Evolutionary conservation across 2,329 filamentous ascomycete genomes (phyloP).

Genomic region (Pseudofabraea citricarpa): DNA sequence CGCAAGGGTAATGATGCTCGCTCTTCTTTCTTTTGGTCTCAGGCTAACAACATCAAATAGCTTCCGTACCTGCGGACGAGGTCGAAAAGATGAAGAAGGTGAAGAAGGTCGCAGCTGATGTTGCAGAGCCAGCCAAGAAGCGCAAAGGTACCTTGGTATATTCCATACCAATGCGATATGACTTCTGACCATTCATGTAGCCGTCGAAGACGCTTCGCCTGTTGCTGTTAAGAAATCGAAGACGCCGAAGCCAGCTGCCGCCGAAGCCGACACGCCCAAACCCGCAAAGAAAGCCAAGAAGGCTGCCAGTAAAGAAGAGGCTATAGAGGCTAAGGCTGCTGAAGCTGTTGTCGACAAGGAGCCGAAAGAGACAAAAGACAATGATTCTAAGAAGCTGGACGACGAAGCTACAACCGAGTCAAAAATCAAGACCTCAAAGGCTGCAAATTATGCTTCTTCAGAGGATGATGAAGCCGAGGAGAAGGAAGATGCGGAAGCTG

Average conservation of each 20-base stretch:
- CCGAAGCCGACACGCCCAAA: conserved; percentile 7
- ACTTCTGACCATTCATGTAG: conserved; percentile 12
- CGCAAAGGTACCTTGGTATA: conserved; percentile 24
- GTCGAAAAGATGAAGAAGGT: conserved; percentile 30
- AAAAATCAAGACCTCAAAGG: conserved; percentile 11
- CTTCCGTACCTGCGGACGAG: conserved; percentile 31
- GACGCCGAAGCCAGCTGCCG: conserved; percentile 14
- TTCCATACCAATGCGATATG: neutral
- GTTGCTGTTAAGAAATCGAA: conserved; percentile 29
- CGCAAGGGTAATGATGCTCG: conserved; percentile 41
- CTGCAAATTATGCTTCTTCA: conserved; percentile 3
- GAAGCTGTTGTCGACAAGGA: conserved; percentile 30
- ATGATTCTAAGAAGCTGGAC: conserved; percentile 16
- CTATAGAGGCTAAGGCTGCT: conserved; percentile 3
- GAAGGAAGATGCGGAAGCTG: conserved; percentile 25
- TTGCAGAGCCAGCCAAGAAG: conserved; percentile 23
- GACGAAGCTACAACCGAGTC: conserved; percentile 12
- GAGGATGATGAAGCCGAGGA: conserved; percentile 4
- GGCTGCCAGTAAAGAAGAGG: conserved; percentile 3
- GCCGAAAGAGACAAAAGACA: conserved; percentile 28
- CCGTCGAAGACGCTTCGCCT: conserved; percentile 24
- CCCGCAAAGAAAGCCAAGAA: conserved; percentile 9
- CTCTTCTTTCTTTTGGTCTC: neutral
- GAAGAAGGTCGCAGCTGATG: conserved; percentile 29
- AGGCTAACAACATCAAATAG: conserved; percentile 20